These are phyloP conservation scores for Atkinsonella texensis DNA, from an alignment of 2,329 filamentous ascomycete species.

Conservation along the genomic window DNA sequence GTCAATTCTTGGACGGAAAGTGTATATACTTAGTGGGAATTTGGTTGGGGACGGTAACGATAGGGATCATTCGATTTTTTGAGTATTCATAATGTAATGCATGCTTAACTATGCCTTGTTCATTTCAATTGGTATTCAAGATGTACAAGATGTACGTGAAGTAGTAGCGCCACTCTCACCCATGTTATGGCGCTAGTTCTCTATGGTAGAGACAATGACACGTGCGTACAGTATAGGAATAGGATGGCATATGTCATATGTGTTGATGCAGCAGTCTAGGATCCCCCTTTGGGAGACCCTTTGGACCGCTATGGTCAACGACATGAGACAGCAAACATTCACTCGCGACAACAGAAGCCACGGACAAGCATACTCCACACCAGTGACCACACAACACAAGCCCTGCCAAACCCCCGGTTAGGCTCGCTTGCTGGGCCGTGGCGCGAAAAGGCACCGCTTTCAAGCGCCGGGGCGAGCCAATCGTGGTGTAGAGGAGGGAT, in stretches of 20 bases:
- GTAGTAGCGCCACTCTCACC: too few species aligned
- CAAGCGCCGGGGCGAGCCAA: constrained; percentile 1
- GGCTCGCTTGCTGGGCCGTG: background rate
- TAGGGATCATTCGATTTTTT: background rate
- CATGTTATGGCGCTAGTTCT: too few species aligned
- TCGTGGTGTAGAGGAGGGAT: background rate
- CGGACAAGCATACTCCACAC: background rate
- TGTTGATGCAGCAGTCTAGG: too few species aligned
- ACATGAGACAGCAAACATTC: background rate
- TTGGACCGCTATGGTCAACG: too few species aligned
- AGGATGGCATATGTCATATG: too few species aligned
- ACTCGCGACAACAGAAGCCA: background rate
- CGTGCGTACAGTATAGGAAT: too few species aligned
- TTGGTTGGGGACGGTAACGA: background rate
- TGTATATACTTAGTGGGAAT: constrained; percentile 52
- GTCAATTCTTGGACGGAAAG: constrained; percentile 82
- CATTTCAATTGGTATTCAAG: too few species aligned
- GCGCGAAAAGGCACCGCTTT: background rate
- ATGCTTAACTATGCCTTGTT: too few species aligned
- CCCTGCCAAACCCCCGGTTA: background rate
- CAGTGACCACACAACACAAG: background rate
- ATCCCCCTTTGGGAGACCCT: too few species aligned
- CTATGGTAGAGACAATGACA: too few species aligned
- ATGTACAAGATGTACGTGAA: too few species aligned
- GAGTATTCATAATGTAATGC: background rate